These are phyloP conservation scores for Coffea eugenioides DNA, from an alignment of 257 asterid genomes.

Conservation along the genomic window DNA sequence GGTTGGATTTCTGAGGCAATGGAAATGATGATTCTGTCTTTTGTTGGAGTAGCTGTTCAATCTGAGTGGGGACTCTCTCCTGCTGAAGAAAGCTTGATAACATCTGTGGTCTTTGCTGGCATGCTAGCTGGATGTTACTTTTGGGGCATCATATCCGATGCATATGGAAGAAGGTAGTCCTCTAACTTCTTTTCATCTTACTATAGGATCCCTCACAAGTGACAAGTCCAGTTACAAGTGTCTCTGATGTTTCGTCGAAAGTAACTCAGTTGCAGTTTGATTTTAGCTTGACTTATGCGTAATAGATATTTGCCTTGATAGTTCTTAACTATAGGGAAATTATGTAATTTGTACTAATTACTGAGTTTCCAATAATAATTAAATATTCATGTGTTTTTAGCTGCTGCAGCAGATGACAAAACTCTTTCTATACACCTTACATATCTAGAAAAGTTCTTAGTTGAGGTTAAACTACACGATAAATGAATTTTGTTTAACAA, in stretches of 20 bases:
- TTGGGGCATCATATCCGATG: slow-evolving; percentile 73
- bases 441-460: neutral
- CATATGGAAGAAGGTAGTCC: slow-evolving; percentile 64
- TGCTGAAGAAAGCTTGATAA: slow-evolving; percentile 60
- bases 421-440: neutral
- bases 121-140: slow-evolving; percentile 72
- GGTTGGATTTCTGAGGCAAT: slow-evolving; percentile 80
- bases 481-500: neutral
- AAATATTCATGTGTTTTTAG: neutral
- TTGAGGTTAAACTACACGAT: neutral
- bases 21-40: slow-evolving; percentile 86
- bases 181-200: neutral
- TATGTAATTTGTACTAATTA: neutral
- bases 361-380: neutral
- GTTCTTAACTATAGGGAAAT: neutral
- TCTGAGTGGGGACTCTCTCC: slow-evolving; percentile 72
- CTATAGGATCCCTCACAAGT: too few species aligned
- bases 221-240: neutral
- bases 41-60: slow-evolving; percentile 76
- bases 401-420: neutral
- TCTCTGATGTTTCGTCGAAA: neutral
- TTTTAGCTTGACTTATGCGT: too few species aligned
- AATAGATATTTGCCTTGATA: neutral
- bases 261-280: neutral
- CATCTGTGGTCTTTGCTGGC: slow-evolving; percentile 67